Evolutionary conservation across 2,329 filamentous ascomycete species (phyloP).

Genomic region (Aspergillus transmontanensis): DNA sequence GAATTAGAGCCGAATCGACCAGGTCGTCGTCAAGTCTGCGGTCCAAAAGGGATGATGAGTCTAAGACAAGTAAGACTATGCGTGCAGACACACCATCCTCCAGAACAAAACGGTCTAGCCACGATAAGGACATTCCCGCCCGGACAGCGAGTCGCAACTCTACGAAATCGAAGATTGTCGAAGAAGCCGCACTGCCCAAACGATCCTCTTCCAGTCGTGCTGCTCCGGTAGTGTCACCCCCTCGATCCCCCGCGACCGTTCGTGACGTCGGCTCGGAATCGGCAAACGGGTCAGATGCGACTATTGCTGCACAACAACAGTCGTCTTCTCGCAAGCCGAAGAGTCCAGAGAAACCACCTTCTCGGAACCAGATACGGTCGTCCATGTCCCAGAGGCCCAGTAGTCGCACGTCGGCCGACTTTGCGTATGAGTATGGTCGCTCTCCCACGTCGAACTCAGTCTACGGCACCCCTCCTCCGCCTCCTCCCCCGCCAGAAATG

Average conservation of each 20-base stretch:
- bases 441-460: slow-evolving; percentile 32
- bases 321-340: slow-evolving; percentile 33
- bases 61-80: slow-evolving; percentile 39
- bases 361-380: slow-evolving; percentile 38
- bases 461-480: slow-evolving; percentile 62
- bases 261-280: slow-evolving; percentile 39
- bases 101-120: slow-evolving; percentile 39
- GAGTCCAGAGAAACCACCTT: slow-evolving; percentile 37
- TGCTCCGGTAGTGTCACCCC: slow-evolving; percentile 32
- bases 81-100: slow-evolving; percentile 39
- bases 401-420: slow-evolving; percentile 38
- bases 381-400: slow-evolving; percentile 29
- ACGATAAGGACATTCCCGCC: slow-evolving; percentile 36
- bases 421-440: slow-evolving; percentile 37
- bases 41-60: slow-evolving; percentile 41
- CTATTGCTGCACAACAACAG: slow-evolving; percentile 48
- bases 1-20: slow-evolving; percentile 40
- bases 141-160: slow-evolving; percentile 39
- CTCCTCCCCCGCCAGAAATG: slow-evolving; percentile 71
- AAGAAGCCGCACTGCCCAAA: slow-evolving; percentile 37
- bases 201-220: slow-evolving; percentile 34
- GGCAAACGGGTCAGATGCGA: slow-evolving; percentile 47
- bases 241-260: slow-evolving; percentile 39
- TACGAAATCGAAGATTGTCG: slow-evolving; percentile 35
- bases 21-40: slow-evolving; percentile 46